Conservation (phyloP, 192 early-diverging fungal species). For the Linnemannia elongata region DNA sequence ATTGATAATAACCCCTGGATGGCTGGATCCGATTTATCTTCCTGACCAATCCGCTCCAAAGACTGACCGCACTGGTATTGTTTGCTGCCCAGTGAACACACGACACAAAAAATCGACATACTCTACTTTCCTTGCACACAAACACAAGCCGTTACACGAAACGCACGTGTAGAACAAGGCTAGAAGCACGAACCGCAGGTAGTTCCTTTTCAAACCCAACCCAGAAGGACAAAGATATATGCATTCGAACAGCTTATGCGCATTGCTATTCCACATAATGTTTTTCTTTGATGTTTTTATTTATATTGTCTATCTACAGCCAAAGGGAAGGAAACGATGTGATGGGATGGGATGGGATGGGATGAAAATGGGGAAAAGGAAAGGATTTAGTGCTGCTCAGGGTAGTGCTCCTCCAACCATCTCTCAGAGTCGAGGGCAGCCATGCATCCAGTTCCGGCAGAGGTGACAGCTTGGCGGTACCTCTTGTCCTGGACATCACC, state of each 20-base stretch:
- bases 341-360: too few species aligned
- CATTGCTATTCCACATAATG: neutral
- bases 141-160: conserved; percentile 7
- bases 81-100: neutral
- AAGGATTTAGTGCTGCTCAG: conserved; percentile 44
- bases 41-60: neutral
- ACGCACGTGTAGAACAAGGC: neutral
- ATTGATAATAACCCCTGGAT: neutral
- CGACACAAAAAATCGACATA: neutral
- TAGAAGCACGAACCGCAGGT: neutral
- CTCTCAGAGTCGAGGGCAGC: conserved; percentile 97
- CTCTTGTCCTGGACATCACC: conserved; percentile 98
- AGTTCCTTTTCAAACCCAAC: too few species aligned
- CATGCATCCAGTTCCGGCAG: conserved; percentile 98
- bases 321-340: neutral
- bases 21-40: neutral
- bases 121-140: neutral
- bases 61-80: neutral
- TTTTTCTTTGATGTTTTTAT: neutral
- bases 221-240: neutral
- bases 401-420: conserved; percentile 85
- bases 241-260: neutral
- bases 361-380: conserved; percentile 1
- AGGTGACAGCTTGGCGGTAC: conserved; percentile 98
- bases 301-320: conserved; percentile 33